phyloP scores from a whole-genome alignment of 169 alveolate genomes.

The Theileria orientalis region DNA sequence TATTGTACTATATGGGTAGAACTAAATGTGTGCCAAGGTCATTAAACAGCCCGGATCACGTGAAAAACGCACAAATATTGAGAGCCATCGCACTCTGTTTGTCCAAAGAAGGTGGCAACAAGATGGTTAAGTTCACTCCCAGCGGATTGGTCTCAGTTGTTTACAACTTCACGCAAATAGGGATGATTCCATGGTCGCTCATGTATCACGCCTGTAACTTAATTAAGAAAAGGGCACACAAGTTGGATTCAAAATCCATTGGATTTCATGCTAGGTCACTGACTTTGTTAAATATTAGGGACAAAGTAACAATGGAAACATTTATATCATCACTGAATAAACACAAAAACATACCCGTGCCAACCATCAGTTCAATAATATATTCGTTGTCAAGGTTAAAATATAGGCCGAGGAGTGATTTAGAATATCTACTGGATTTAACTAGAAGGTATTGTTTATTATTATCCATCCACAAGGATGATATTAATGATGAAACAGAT shows the following conservation, averaged over 20 bases:
- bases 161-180: conserved; percentile 45
- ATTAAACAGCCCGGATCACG: conserved; percentile 20
- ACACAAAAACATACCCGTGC: neutral
- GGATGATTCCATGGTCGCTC: conserved; percentile 56
- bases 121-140: conserved; percentile 45
- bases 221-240: conserved; percentile 18
- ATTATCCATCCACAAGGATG: too few relatives aligned
- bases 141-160: conserved; percentile 51
- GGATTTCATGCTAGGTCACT: conserved; percentile 57
- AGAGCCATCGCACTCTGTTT: conserved; percentile 50
- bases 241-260: conserved; percentile 49
- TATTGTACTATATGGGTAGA: conserved; percentile 51
- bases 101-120: conserved; percentile 58
- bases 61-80: conserved; percentile 36
- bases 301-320: conserved; percentile 31
- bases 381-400: conserved; percentile 53
- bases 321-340: conserved; percentile 7
- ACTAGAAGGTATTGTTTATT: conserved; percentile 4
- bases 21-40: conserved; percentile 43
- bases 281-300: conserved; percentile 38
- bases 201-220: conserved; percentile 54
- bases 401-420: conserved; percentile 36
- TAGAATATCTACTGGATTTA: conserved; percentile 14
- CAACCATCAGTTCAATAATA: conserved; percentile 44
- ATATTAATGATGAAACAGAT: conserved; percentile 1